Evolutionary conservation across 306 rosid genomes (phyloP), one percentile per base, ranked within the genome.

Genomic region (Dalbergia cultrata): DNA sequence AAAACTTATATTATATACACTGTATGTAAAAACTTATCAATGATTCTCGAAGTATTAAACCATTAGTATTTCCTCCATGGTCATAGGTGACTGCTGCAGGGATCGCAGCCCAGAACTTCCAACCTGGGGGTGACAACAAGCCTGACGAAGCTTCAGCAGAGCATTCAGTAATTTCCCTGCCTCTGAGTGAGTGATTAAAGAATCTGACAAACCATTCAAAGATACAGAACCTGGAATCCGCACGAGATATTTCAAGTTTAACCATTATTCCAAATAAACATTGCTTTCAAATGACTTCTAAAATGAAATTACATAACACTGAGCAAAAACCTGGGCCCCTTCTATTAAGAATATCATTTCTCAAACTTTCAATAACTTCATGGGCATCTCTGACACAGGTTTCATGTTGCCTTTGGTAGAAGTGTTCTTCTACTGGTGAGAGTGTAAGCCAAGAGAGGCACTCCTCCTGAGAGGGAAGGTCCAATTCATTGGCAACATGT

Each of bases 51-150:
- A 41, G 67, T 76, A 61, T 76, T 82, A 70, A 59, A 95, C 97
- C 99, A 85, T 90, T 72, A 95, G 80, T 88, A 95, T 90, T 86
- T 93, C 98, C 87, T 89, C 99, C 98, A 95, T 95, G 53, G 98
- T 91, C 99, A 95, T 95, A 16, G 99, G 99, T 56, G 94, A 83
- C 80, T 91, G 97, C 77, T 95, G 99, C 81, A 95, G 81, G 80
- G 99, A 89, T 31, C 97, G 99, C 87, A 95, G 83, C 67, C 99
- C 98, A 43, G 97, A 93, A 82, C 97, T 91, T 87, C 99, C 98
- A 57, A 95, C 97, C 87, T 93, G 99, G 76, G 99, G 99, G 72
- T 95, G 99, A 84, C 99, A 95, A 84, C 99, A 91, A 67, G 99
- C 99, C 85, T 93, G 99, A 47, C 97, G 98, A 81, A 95, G 98